phyloP scores from a whole-genome alignment of 2,329 filamentous ascomycete species.

The Dactylellina sp. region DNA sequence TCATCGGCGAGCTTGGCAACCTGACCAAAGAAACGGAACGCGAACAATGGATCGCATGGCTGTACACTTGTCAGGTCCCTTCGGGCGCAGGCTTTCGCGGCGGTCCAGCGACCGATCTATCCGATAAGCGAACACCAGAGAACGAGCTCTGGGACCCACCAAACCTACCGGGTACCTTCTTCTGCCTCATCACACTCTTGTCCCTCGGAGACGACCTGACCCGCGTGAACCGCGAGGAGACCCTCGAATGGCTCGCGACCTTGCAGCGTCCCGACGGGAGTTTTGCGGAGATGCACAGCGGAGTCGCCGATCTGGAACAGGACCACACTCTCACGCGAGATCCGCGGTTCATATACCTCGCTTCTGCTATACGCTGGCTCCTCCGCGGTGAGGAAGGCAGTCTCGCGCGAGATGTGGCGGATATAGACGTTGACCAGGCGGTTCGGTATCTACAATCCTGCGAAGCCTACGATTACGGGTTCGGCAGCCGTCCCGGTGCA shows the following conservation, averaged over 20 bases:
- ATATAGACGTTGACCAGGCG: conserved; percentile 79
- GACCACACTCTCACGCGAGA: conserved; percentile 82
- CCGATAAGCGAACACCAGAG: conserved; percentile 65
- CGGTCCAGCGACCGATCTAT: conserved; percentile 76
- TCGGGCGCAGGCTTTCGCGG: conserved; percentile 84
- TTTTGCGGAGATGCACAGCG: conserved; percentile 77
- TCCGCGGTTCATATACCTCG: conserved; percentile 88
- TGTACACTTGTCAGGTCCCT: conserved; percentile 86
- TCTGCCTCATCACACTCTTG: conserved; percentile 81
- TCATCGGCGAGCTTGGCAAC: conserved; percentile 75
- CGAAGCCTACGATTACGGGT: conserved; percentile 82
- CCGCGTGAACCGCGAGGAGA: conserved; percentile 75
- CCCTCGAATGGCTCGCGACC: conserved; percentile 77
- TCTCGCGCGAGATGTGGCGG: conserved; percentile 69
- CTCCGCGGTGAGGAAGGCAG: conserved; percentile 69
- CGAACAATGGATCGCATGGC: conserved; percentile 75
- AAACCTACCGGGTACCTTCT: conserved; percentile 88
- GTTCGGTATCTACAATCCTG: conserved; percentile 77
- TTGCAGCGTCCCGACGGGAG: conserved; percentile 87
- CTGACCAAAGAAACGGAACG: conserved; percentile 68
- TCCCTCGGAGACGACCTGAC: conserved; percentile 70
- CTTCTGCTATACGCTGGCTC: conserved; percentile 83
- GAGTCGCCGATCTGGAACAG: conserved; percentile 68
- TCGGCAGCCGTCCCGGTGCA: conserved; percentile 80
- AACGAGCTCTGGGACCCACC: conserved; percentile 71